Conservation (phyloP, 345 rosid genomes). For the Linum trigynum region DNA sequence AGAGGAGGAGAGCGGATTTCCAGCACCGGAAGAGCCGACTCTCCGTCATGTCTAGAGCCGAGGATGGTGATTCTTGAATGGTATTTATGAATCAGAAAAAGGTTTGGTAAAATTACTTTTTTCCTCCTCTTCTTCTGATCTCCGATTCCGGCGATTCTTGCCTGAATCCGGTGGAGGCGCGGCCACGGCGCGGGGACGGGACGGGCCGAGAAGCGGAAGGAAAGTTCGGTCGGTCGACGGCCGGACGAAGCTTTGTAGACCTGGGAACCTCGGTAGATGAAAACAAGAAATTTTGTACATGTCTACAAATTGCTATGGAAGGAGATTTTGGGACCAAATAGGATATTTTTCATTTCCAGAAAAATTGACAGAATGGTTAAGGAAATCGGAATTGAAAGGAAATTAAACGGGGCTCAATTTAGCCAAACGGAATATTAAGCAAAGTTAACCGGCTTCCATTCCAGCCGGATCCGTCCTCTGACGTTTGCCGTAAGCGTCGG, state of each 20-base stretch:
- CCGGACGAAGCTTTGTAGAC: slow-evolving; percentile 18
- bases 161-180: slow-evolving; percentile 14
- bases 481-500: slow-evolving; percentile 11
- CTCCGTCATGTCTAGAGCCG: slow-evolving; percentile 55
- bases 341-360: not conserved
- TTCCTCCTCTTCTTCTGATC: not conserved
- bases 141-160: slow-evolving; percentile 15
- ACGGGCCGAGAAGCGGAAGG: not conserved
- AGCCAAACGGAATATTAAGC: not conserved
- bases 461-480: slow-evolving; percentile 3
- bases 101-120: not conserved
- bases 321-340: slow-evolving; percentile 27
- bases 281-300: slow-evolving; percentile 39
- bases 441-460: not conserved
- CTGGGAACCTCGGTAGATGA: slow-evolving; percentile 2
- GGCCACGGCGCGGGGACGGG: not conserved
- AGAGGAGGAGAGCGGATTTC: slow-evolving; percentile 48
- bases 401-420: not conserved
- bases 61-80: slow-evolving; percentile 1
- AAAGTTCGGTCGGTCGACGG: slow-evolving; percentile 12
- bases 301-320: slow-evolving; percentile 32
- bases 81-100: not conserved
- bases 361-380: slow-evolving; percentile 1
- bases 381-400: not conserved
- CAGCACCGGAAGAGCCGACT: slow-evolving; percentile 66